Evolutionary conservation across 176 grass and related monocot genomes (phyloP), one percentile per base, ranked within the genome.

Genomic region (Eremochloa ophiuroides): DNA sequence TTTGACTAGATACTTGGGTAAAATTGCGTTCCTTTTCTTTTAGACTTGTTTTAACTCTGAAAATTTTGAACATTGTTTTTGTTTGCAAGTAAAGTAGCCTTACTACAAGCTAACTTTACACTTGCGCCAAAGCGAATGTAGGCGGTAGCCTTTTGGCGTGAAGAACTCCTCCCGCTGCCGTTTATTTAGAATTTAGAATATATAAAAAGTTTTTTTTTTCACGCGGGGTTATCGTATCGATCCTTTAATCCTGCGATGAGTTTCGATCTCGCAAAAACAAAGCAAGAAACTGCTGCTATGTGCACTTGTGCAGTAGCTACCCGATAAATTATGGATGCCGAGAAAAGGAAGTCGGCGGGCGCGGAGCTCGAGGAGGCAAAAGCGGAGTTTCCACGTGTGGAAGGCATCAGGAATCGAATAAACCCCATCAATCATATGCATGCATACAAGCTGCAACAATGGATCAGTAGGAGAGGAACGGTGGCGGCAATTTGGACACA

Each of bases 281-380:
- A 41, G 0, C 6, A 40, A 76, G 17, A 61, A 16, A n/a, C 3
- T 25, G 6, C 14, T 76, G n/a, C 34, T 60, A 39, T 18, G 35
- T 28, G 27, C 33, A 59, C n/a, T n/a, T n/a, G n/a, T n/a, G n/a
- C n/a, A n/a, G n/a, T 62, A 38, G 62, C 42, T 31, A 41, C 41
- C 80, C 69, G 62, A 80, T 53, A 69, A 59, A 62, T 76, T 64
- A 80, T 42, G 18, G 72, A 44, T n/a, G 34, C 5, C 7, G 6
- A 41, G 39, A 69, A 27, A 81, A 80, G 25, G 17, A 22, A 38
- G 8, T 68, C 69, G 13, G 1, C 15, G 35, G 30, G 72, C 44
- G 73, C 59, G 78, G 78, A 78, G 83, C 58, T 77, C 83, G 80
- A 77, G 66, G 83, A 78, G 88, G 66, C 58, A 77, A 82, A 85